Base-by-base conservation (phyloP, 768 basidiomycete species). In the Naematelia encephala region DNA sequence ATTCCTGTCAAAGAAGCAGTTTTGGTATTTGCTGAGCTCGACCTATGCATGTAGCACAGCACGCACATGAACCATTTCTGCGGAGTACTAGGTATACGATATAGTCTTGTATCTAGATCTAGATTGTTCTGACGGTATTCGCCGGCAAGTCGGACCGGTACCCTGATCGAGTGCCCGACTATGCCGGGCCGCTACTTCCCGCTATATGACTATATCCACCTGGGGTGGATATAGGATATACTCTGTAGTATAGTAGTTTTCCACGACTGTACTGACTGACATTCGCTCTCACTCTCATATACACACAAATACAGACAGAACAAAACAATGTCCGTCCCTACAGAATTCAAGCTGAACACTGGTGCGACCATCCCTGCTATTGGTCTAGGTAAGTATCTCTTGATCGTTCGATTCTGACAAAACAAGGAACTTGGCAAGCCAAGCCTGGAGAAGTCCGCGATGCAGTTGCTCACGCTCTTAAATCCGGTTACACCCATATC, bases 401-500 rank as follows among this genome's bases (percentile, higher is more conserved):
- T 23, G 29, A 2, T 27, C 48, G n/a, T 39, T 46, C 43, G 51
- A 21, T 54, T n/a, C n/a, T n/a, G n/a, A n/a, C n/a, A n/a, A n/a
- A n/a, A 8, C 8, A 54, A 85, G 86, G 87, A n/a, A 89, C 89
- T 48, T 90, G 88, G 89, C 85, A 87, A 68, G 85, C 86, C 50
- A 62, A 80, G 56, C 84, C 88, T 2, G 88, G 87, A 49, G 81
- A 81, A 39, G 89, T 90, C 57, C 84, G 84, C 65, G 77, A 83
- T 42, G 90, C 90, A 21, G 90, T 92, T 54, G 82, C 85, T 66
- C 80, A 80, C 66, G 90, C 90, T 0, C 78, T 93, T 64, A 85
- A 81, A 76, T 79, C 80, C 45, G 91, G 90, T 2, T 92, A 91
- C 81, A 74, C 80, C 13, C 82, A 82, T 62, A 77, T 84, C 39